Conservation (phyloP, 345 rosid genomes). For the Eucalyptus tenuipes region DNA sequence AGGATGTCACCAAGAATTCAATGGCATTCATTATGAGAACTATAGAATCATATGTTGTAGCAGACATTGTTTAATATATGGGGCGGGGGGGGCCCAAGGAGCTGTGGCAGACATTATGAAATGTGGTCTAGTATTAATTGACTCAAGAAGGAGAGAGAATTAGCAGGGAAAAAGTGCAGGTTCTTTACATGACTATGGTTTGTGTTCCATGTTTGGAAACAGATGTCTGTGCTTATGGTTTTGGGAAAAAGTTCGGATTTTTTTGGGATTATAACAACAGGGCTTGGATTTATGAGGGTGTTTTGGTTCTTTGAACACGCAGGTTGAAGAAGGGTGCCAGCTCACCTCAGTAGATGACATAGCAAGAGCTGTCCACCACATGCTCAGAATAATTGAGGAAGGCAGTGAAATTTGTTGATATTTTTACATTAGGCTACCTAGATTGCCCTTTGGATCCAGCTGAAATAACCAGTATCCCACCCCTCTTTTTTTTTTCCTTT, state of each 20-base stretch:
- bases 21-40: not conserved
- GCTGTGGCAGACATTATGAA: not conserved
- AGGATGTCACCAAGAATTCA: not conserved
- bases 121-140: not conserved
- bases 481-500: not conserved
- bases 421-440: not conserved
- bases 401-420: slow-evolving; percentile 4
- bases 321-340: slow-evolving; percentile 92
- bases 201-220: not conserved
- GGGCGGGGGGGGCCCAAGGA: not conserved
- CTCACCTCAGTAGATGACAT: slow-evolving; percentile 79
- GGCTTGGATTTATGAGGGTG: not conserved
- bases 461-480: slow-evolving; percentile 1
- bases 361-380: slow-evolving; percentile 74
- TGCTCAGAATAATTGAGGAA: slow-evolving; percentile 64
- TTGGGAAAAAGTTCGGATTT: not conserved
- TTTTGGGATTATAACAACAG: not conserved
- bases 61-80: not conserved
- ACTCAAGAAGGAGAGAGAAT: not conserved
- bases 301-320: not conserved
- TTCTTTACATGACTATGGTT: not conserved
- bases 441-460: not conserved
- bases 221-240: not conserved
- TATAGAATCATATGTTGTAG: not conserved
- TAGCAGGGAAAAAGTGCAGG: not conserved